These are phyloP conservation scores for Aphanomyces cochlioides DNA, from an alignment of 352 stramenopile genomes.

Conservation along the genomic window DNA sequence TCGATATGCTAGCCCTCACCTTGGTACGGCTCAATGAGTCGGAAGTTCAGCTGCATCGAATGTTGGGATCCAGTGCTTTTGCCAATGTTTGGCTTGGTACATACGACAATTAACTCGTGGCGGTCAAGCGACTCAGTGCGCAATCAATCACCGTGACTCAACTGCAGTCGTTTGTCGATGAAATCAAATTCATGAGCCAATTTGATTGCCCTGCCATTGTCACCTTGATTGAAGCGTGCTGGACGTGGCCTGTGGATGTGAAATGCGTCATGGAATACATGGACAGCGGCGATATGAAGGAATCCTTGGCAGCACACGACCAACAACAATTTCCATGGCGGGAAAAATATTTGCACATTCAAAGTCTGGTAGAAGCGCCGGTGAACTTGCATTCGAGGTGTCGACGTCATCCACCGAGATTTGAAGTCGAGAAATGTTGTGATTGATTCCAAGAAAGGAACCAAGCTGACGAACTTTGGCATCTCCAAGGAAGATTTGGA, in stretches of 20 bases:
- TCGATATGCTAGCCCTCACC: no score
- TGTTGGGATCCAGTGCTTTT: slow-evolving; percentile 38
- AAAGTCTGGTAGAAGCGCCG: neutral
- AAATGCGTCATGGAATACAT: slow-evolving; percentile 38
- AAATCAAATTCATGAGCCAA: slow-evolving; percentile 1
- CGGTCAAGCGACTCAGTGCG: slow-evolving; percentile 47
- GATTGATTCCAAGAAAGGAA: slow-evolving; percentile 14
- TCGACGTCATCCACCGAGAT: slow-evolving; percentile 12
- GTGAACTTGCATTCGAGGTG: slow-evolving; percentile 1
- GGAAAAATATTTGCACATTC: neutral
- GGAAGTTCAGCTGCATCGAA: neutral
- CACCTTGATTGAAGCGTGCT: neutral
- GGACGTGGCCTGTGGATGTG: slow-evolving; percentile 8
- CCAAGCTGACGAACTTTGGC: slow-evolving; percentile 24
- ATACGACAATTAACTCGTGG: slow-evolving; percentile 40
- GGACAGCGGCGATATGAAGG: slow-evolving; percentile 33
- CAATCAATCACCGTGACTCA: neutral
- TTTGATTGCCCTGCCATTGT: slow-evolving; percentile 1
- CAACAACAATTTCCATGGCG: neutral
- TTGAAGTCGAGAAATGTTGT: slow-evolving; percentile 20
- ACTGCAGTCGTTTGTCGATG: neutral
- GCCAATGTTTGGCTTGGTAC: slow-evolving; percentile 49
- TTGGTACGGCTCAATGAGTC: no score
- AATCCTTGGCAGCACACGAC: neutral
- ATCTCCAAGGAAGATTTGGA: slow-evolving; percentile 15